Conservation (phyloP, 2,329 filamentous ascomycete species). For the Hortaea sp. region DNA sequence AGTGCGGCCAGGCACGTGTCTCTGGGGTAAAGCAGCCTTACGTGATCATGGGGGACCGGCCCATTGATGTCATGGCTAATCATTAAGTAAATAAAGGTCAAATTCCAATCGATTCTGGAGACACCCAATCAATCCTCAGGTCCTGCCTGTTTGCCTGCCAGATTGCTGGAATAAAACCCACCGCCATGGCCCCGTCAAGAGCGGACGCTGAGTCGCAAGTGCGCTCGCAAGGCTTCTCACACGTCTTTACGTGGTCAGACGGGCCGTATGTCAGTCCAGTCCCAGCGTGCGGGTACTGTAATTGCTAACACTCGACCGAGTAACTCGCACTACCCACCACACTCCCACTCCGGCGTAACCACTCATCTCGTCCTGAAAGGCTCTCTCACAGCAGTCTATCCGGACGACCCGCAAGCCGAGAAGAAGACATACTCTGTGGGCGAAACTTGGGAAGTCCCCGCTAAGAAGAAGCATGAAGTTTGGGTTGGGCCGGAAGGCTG, state of each 20-base stretch:
- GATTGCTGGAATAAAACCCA: too few relatives aligned
- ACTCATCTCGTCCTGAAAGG: slow-evolving; percentile 61
- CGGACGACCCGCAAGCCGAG: slow-evolving; percentile 42
- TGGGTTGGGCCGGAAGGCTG: slow-evolving; percentile 56
- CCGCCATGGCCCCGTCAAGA: background rate
- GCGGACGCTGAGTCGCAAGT: slow-evolving; percentile 47
- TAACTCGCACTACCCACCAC: slow-evolving; percentile 58
- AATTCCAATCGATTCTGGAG: too few relatives aligned
- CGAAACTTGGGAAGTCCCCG: slow-evolving; percentile 54
- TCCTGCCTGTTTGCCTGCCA: too few relatives aligned
- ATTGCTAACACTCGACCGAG: slow-evolving; percentile 27
- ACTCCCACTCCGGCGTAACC: slow-evolving; percentile 53
- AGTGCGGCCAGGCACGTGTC: too few relatives aligned
- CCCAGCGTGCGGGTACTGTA: background rate
- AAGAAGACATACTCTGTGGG: slow-evolving; percentile 51
- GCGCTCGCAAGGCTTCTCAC: slow-evolving; percentile 56
- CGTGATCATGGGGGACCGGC: too few relatives aligned
- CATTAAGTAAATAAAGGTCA: too few relatives aligned
- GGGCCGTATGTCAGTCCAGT: slow-evolving; percentile 44
- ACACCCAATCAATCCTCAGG: too few relatives aligned
- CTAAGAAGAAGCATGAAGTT: slow-evolving; percentile 53
- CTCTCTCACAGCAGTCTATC: slow-evolving; percentile 56
- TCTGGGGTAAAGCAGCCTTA: too few relatives aligned
- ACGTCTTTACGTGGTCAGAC: slow-evolving; percentile 66
- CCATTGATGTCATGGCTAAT: too few relatives aligned